Evolutionary conservation across 345 rosid genomes (phyloP).

Genomic region (Moringa oleifera): DNA sequence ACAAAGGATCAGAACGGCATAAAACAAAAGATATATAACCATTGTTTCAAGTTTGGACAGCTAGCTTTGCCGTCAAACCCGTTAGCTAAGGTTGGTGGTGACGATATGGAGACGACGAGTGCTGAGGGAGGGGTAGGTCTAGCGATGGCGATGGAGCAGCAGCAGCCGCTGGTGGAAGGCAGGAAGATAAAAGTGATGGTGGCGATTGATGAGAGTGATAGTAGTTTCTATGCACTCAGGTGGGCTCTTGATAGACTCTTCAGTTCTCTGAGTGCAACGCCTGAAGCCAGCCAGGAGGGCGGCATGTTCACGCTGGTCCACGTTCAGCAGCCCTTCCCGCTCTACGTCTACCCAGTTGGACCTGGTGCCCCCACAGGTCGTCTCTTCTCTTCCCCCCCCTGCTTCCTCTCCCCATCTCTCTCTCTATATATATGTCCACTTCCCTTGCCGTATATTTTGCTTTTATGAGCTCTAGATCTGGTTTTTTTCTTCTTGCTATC

Average conservation of each 20-base stretch:
- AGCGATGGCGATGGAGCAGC: background rate
- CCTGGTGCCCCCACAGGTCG: constrained; percentile 24
- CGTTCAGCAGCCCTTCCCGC: constrained; percentile 48
- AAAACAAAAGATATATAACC: too few species aligned
- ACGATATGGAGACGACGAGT: constrained; percentile 11
- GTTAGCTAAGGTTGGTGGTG: background rate
- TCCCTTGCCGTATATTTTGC: too few species aligned
- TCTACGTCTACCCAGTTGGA: constrained; percentile 36
- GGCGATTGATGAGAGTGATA: constrained; percentile 61
- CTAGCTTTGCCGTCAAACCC: too few species aligned
- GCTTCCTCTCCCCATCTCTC: too few species aligned
- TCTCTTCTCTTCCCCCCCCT: too few species aligned
- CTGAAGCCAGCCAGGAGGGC: constrained; percentile 20
- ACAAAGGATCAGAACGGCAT: too few species aligned
- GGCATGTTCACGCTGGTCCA: constrained; percentile 45
- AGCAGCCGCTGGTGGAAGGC: background rate
- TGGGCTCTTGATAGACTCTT: constrained; percentile 49
- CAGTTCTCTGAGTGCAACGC: constrained; percentile 9
- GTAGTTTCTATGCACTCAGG: constrained; percentile 54
- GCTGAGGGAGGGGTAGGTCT: constrained; percentile 8
- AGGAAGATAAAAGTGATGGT: constrained; percentile 47
- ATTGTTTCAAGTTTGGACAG: too few species aligned
- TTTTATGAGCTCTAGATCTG: too few species aligned
- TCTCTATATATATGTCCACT: too few species aligned
- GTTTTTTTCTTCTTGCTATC: too few species aligned